Evolutionary conservation across 2,329 filamentous ascomycete species (phyloP).

Genomic region (Colletotrichum sp.): DNA sequence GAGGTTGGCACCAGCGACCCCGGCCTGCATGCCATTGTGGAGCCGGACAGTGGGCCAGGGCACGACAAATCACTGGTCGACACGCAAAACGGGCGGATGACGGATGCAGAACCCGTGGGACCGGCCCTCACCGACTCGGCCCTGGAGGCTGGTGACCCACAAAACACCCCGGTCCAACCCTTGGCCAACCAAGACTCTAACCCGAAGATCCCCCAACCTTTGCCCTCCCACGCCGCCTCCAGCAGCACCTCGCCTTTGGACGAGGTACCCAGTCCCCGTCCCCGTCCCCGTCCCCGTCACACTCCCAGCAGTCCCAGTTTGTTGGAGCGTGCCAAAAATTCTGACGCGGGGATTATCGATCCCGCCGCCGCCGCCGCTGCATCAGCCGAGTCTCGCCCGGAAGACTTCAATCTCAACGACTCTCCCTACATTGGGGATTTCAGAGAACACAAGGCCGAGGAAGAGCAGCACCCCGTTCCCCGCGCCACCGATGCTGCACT

Average conservation of each 20-base stretch:
- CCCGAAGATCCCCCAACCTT: slow-evolving; percentile 21
- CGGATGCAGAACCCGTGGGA: slow-evolving; percentile 23
- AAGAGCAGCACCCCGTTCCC: slow-evolving; percentile 14
- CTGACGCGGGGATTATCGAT: slow-evolving; percentile 19
- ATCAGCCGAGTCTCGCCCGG: slow-evolving; percentile 9
- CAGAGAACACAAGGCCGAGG: slow-evolving; percentile 30
- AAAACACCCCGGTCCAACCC: slow-evolving; percentile 11
- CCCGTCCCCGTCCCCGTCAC: neutral
- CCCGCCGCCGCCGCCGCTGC: neutral
- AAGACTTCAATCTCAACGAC: slow-evolving; percentile 31
- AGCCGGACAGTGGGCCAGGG: neutral
- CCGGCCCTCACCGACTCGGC: slow-evolving; percentile 24
- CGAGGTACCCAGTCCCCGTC: neutral
- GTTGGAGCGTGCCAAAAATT: slow-evolving; percentile 12
- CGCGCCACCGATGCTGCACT: slow-evolving; percentile 8
- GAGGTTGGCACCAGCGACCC: slow-evolving; percentile 4
- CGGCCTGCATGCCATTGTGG: slow-evolving; percentile 19
- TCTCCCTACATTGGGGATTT: slow-evolving; percentile 28
- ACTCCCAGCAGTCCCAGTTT: neutral
- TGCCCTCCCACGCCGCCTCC: neutral
- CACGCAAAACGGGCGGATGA: slow-evolving; percentile 20
- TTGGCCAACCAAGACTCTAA: slow-evolving; percentile 22
- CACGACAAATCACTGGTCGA: slow-evolving; percentile 20
- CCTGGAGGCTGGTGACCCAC: slow-evolving; percentile 20
- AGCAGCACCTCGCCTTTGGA: neutral